Base-by-base conservation (phyloP, 495 filamentous ascomycete species). In the Penicillium alfredii region DNA sequence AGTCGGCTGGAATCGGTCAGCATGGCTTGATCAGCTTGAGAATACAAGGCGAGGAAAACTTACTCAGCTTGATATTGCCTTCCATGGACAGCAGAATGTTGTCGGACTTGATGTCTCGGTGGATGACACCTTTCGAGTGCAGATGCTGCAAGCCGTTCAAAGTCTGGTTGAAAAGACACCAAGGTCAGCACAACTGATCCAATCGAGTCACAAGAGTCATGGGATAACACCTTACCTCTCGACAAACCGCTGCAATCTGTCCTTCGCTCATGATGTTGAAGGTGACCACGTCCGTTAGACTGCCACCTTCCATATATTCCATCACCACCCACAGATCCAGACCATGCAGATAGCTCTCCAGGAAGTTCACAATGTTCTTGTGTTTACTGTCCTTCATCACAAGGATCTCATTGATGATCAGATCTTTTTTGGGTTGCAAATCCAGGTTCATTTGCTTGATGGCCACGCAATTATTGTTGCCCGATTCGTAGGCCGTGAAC, bases 401-500 rank as follows among this genome's bases (percentile, higher is more conserved):
- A 21, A 98, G 61, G 42, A 98, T 98, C 55, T 98, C 92, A 57
- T 98, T 97, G 64, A 98, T 94, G 46, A 98, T 98, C 6, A 96
- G 70, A 52, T 98, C 92, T 61, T 98, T 98, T 74, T 97, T 98
- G 4, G 92, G 92, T 47, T 98, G 92, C 57, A 97, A 81, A 56
- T 96, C 92, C 32, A 98, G 68, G 45, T 98, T 97, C 92, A 98
- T 98, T 71, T 98, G 92, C 62, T 98, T 98, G 67, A 98, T 97
- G 14, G 92, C 92, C 35, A 98, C 93, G 47, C 89, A 84, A 35
- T 79, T 77, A 53, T 92, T 92, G 14, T 78, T 81, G 14, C 77
- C 81, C 46, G 74, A 73, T 59, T 95, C 84, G 57, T 90, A 88
- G 1, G 92, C 92, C 8, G 88, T 94, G 51, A 78, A 98, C 2